A percentile compares a stretch with the other conserved stretches of the same genome.
phyloP scores from a whole-genome alignment of 2,329 filamentous ascomycete genomes.

The Exophiala aquamarina region DNA sequence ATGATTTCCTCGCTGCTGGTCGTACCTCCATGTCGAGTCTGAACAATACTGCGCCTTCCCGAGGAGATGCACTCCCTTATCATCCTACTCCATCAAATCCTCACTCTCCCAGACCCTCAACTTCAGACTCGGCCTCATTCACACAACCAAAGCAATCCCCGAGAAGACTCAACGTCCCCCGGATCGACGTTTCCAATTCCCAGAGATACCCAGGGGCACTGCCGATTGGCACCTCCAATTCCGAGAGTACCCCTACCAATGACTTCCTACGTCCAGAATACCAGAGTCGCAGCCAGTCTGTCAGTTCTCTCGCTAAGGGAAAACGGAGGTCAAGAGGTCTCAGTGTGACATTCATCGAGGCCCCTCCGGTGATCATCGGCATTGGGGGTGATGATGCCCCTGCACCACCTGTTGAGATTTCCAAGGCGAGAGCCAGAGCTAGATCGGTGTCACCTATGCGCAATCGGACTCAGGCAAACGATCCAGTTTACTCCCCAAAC shows the following conservation, averaged over 20 bases:
- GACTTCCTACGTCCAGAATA: slow-evolving; percentile 23
- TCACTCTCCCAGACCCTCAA: slow-evolving; percentile 22
- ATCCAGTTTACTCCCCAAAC: not conserved
- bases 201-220: slow-evolving; percentile 35
- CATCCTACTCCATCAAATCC: slow-evolving; percentile 2
- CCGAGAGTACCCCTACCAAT: not conserved
- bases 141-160: slow-evolving; percentile 27
- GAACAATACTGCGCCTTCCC: not conserved
- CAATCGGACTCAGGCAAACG: not conserved
- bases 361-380: slow-evolving; percentile 77
- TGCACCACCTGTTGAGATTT: slow-evolving; percentile 69
- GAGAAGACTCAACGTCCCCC: slow-evolving; percentile 33
- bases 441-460: slow-evolving; percentile 25
- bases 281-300: slow-evolving; percentile 26
- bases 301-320: slow-evolving; percentile 30
- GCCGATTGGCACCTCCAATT: slow-evolving; percentile 10
- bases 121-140: slow-evolving; percentile 22
- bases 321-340: slow-evolving; percentile 63
- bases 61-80: slow-evolving; percentile 2
- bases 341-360: slow-evolving; percentile 71
- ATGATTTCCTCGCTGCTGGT: slow-evolving; percentile 27
- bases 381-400: slow-evolving; percentile 87
- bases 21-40: slow-evolving; percentile 20
- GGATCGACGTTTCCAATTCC: slow-evolving; percentile 35
- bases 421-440: slow-evolving; percentile 32